Conservation (phyloP, 352 stramenopile genomes). For the Globisporangium viniferum region DNA sequence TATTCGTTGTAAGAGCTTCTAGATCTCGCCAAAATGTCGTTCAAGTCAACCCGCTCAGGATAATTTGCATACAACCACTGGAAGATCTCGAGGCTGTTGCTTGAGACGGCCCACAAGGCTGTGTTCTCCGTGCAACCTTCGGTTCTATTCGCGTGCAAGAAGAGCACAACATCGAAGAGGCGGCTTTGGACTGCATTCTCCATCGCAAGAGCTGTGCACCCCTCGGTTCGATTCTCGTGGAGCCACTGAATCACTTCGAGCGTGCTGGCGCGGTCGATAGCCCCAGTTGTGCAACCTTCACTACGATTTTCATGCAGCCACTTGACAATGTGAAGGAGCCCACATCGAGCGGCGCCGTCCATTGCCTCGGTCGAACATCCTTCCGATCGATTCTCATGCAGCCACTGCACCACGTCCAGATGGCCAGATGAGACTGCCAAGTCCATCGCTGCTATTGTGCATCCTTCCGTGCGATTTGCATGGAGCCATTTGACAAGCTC, state of each 20-base stretch:
- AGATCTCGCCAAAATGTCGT: neutral
- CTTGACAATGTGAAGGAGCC: neutral
- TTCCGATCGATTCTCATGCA: neutral
- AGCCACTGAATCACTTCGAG: neutral
- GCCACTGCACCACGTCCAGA: neutral
- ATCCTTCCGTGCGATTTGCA: neutral
- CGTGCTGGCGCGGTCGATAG: neutral
- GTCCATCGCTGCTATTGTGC: neutral
- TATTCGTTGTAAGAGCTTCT: neutral
- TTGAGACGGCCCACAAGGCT: neutral
- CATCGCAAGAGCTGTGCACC: neutral
- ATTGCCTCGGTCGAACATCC: neutral
- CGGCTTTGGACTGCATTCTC: neutral
- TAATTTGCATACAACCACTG: slow-evolving; percentile 2
- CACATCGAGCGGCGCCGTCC: neutral
- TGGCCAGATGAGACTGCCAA: neutral
- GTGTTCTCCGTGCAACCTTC: neutral
- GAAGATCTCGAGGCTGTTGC: slow-evolving; percentile 1
- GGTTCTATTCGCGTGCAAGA: neutral
- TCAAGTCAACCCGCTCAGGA: neutral
- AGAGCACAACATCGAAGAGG: neutral
- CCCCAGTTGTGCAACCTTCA: neutral
- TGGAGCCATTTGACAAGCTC: neutral
- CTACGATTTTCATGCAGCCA: slow-evolving; percentile 5
- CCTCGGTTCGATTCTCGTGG: neutral